Base-by-base conservation (phyloP, 176 grass and related monocot species). In the Avena insularis region DNA sequence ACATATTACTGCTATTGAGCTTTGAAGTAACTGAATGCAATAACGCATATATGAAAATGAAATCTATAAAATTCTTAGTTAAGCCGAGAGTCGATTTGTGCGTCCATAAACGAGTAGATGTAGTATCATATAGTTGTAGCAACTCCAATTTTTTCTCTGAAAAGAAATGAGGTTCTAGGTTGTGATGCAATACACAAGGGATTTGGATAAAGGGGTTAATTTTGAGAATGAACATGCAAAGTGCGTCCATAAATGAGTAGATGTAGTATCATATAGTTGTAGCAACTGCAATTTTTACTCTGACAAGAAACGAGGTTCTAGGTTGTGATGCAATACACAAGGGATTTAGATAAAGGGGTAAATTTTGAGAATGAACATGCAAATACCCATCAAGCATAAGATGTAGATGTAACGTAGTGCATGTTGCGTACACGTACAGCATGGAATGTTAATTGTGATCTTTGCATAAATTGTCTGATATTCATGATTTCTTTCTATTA, bases 401-500 rank as follows among this genome's bases (percentile, higher is more conserved):
- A 58, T 58, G 6, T 58, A 58, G 7, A 6, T 19, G 5, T 20
- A 58, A 13, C 20, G 13, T 27, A 12, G 6, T 2, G 12, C 43
- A 62, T 12, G 12, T 63, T 79, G 59, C 12, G 3, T 29, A 29
- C 64, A 88, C 2, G 23, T 19, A 20, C 45, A 81, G 15, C 21
- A 64, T 65, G 86, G 12, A 63, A 43, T 51, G 53, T 45, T 33
- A 14, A 9, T 15, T 69, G 36, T 51, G 20, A 47, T 20, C 35
- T 75, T 57, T 45, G 71, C 55, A 86, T 82, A 50, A 19, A 57
- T 69, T 43, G 1, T 72, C 83, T n/a, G 4, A 55, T 47, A 38
- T 70, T 72, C 67, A 54, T 46, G 16, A 58, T 73, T 17, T 78
- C 36, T 86, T 80, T 84, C 71, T 67, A 13, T 7, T 92, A 70